These are phyloP conservation scores for Rhizomucor miehei DNA, from an alignment of 371 early-diverging fungal genomes.

Conservation along the genomic window DNA sequence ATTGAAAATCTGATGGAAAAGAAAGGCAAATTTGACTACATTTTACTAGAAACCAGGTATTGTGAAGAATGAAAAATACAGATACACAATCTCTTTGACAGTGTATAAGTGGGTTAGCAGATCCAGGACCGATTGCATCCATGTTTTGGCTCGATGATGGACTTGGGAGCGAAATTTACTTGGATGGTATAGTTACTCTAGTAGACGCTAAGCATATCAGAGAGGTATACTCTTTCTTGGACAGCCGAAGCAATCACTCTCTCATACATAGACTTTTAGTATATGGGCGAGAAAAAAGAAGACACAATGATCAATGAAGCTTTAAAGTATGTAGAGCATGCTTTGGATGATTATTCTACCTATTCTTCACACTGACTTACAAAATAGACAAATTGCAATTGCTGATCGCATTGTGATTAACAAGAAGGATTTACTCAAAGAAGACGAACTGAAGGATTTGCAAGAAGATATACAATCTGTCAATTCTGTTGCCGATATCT, in stretches of 20 bases:
- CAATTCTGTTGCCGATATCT: constrained; percentile 63
- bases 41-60: constrained; percentile 86
- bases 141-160: constrained; percentile 98
- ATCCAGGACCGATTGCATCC: constrained; percentile 89
- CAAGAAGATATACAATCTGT: constrained; percentile 51
- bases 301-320: constrained; percentile 70
- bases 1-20: constrained; percentile 92
- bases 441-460: constrained; percentile 43
- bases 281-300: constrained; percentile 50
- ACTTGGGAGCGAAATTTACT: constrained; percentile 80
- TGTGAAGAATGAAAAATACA: neutral
- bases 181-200: constrained; percentile 93
- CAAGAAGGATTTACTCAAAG: constrained; percentile 83
- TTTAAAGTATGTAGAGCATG: constrained; percentile 43
- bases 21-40: constrained; percentile 91
- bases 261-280: constrained; percentile 17
- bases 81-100: neutral
- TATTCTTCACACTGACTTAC: neutral
- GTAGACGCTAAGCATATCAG: constrained; percentile 86
- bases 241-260: neutral
- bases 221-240: constrained; percentile 31
- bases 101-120: constrained; percentile 61
- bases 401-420: constrained; percentile 94
- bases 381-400: constrained; percentile 84
- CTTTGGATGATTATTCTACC: neutral